Conservation (phyloP, 257 asterid species). For the Scutellaria baicalensis region DNA sequence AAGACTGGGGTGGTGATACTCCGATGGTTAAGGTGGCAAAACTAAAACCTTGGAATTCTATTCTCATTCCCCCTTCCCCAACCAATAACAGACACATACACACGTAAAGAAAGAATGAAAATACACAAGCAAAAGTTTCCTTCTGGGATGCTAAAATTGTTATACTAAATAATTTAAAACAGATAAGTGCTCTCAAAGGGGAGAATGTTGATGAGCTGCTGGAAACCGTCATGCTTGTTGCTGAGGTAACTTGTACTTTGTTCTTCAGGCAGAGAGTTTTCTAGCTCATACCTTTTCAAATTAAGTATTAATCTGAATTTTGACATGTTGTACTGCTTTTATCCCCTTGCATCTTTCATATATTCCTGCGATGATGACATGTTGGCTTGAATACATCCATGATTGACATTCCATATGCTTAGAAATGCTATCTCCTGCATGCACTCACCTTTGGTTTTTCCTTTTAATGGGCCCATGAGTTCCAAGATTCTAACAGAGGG, state of each 20-base stretch:
- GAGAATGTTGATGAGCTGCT: slow-evolving; percentile 86
- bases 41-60: slow-evolving; percentile 12
- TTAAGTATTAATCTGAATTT: not conserved
- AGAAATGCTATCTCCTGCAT: not conserved
- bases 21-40: slow-evolving; percentile 86
- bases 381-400: not conserved
- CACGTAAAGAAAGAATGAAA: not conserved
- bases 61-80: not conserved
- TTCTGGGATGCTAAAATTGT: slow-evolving; percentile 24
- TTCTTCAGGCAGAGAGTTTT: not conserved
- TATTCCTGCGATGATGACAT: slow-evolving; percentile 5
- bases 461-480: not conserved
- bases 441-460: not conserved
- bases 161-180: slow-evolving; percentile 19
- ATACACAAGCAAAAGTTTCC: not conserved
- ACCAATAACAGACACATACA: not conserved
- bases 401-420: not conserved
- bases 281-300: not conserved
- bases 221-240: slow-evolving; percentile 94
- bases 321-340: slow-evolving; percentile 7
- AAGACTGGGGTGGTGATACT: slow-evolving; percentile 93
- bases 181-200: slow-evolving; percentile 99
- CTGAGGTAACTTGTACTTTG: slow-evolving; percentile 61
- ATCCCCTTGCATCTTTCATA: not conserved
- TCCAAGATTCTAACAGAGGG: not conserved